Percentiles rank a stretch among this genome's conserved stretches.
Conservation (phyloP, 2,329 filamentous ascomycete species). For the Ascochyta lentis region DNA sequence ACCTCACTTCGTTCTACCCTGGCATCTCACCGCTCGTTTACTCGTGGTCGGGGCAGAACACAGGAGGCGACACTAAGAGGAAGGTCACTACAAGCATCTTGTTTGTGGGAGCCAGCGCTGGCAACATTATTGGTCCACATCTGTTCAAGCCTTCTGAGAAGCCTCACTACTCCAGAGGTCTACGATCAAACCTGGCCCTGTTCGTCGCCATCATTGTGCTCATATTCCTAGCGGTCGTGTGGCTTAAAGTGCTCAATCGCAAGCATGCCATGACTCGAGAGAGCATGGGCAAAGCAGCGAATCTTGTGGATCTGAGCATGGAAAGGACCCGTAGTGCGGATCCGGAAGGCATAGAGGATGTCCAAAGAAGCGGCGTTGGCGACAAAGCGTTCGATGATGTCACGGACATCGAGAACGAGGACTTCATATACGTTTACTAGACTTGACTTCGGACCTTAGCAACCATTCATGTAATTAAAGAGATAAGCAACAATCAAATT, state of each 20-base stretch:
- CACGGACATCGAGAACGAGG: constrained; percentile 68
- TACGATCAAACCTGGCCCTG: constrained; percentile 66
- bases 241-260: constrained; percentile 62
- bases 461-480: neutral
- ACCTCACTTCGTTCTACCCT: constrained; percentile 66
- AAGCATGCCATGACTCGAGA: constrained; percentile 62
- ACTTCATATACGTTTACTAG: constrained; percentile 67
- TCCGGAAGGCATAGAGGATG: constrained; percentile 36
- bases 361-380: constrained; percentile 39
- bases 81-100: constrained; percentile 70
- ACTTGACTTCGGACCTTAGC: neutral
- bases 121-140: constrained; percentile 71
- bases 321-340: constrained; percentile 55
- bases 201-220: constrained; percentile 66
- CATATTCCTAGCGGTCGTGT: constrained; percentile 53
- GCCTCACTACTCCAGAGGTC: constrained; percentile 64
- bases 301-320: constrained; percentile 67
- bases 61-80: constrained; percentile 73
- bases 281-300: constrained; percentile 65
- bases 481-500: neutral
- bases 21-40: constrained; percentile 67
- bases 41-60: constrained; percentile 68
- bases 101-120: constrained; percentile 69
- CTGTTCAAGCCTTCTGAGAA: constrained; percentile 68
- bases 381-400: constrained; percentile 64